Conservation (phyloP, 2,329 filamentous ascomycete species). For the Phialemonium atrogriseum region DNA sequence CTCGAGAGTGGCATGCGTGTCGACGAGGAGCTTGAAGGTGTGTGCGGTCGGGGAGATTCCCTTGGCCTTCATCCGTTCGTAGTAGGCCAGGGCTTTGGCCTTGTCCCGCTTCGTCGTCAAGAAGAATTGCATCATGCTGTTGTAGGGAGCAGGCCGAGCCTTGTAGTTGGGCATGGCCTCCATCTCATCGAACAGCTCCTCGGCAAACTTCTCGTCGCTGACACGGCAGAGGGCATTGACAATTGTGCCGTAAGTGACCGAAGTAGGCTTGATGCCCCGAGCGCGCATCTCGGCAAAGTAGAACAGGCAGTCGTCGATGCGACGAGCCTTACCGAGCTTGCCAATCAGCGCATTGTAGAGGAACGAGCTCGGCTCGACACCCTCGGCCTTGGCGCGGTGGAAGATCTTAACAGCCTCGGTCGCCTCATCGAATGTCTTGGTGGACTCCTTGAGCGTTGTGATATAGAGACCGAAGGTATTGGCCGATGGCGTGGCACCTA, state of each 20-base stretch:
- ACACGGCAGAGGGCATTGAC: conserved; percentile 97
- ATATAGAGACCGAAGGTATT: conserved; percentile 99
- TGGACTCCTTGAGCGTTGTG: conserved; percentile 95
- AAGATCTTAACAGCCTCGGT: conserved; percentile 97
- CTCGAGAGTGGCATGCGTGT: conserved; percentile 89
- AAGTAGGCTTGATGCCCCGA: conserved; percentile 87
- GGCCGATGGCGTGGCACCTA: conserved; percentile 85
- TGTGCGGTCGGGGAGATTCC: conserved; percentile 87
- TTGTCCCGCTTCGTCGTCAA: conserved; percentile 95
- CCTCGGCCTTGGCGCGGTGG: conserved; percentile 84
- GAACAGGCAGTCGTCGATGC: conserved; percentile 95
- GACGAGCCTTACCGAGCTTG: conserved; percentile 94
- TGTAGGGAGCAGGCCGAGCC: conserved; percentile 92
- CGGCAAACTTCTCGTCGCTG: conserved; percentile 94
- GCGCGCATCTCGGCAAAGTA: conserved; percentile 98
- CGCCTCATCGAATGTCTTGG: conserved; percentile 96
- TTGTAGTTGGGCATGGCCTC: conserved; percentile 99
- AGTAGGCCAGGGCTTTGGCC: conserved; percentile 87
- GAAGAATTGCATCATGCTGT: conserved; percentile 99
- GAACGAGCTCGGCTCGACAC: conserved; percentile 93
- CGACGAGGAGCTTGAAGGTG: conserved; percentile 95
- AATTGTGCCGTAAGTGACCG: conserved; percentile 95
- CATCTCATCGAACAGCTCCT: conserved; percentile 98
- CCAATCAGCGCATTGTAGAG: conserved; percentile 97
- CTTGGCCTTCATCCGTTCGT: conserved; percentile 83